These are phyloP conservation scores for Botrytis medusae DNA, from an alignment of 2,329 filamentous ascomycete genomes.

Conservation along the genomic window DNA sequence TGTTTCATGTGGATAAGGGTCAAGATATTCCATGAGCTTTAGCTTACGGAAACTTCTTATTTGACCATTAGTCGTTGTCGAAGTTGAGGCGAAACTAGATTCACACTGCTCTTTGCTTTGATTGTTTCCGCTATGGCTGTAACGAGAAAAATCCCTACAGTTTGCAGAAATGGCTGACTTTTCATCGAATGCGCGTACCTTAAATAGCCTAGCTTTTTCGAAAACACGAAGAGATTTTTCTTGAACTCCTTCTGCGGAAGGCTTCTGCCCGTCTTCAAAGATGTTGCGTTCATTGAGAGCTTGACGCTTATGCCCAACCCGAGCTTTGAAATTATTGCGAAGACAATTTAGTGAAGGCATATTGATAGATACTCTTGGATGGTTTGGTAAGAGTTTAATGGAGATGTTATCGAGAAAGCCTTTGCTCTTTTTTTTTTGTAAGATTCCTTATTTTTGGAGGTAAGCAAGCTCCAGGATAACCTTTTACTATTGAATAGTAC, in stretches of 20 bases:
- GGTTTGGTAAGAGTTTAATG: no score
- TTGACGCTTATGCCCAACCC: neutral
- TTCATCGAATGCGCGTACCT: neutral
- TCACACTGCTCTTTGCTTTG: no score
- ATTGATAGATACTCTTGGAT: neutral
- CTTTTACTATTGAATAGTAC: neutral
- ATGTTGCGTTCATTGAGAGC: neutral
- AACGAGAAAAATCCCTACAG: no score
- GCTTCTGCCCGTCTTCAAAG: no score
- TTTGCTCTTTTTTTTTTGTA: neutral
- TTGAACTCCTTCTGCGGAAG: neutral
- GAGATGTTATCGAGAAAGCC: neutral
- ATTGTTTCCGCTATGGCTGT: no score
- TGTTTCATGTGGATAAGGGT: no score
- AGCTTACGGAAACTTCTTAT: no score
- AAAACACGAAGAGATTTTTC: rapidly evolving
- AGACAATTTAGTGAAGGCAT: neutral
- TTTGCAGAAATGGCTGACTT: no score
- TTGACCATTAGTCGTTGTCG: no score
- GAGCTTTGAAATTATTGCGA: neutral
- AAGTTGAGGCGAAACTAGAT: no score
- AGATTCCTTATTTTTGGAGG: neutral
- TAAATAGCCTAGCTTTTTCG: neutral
- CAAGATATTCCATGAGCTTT: no score
- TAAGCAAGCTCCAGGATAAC: neutral